Evolutionary conservation across 148 eudicot genomes (phyloP).

Genomic region (Agrostemma githago): DNA sequence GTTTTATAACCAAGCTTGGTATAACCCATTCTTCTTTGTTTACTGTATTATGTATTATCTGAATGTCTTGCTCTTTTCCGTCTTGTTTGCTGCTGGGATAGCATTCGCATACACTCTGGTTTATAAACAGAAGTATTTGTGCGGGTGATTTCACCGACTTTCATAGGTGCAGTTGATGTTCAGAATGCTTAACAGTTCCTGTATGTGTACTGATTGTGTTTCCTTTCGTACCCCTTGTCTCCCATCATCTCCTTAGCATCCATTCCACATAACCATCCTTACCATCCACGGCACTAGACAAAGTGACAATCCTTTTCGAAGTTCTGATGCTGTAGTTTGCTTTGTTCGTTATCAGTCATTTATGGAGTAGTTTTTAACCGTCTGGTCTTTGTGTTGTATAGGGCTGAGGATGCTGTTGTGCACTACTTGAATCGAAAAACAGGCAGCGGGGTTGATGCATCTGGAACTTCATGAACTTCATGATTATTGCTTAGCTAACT

Average conservation of each 20-base stretch:
- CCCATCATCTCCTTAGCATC: not conserved
- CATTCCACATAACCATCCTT: not conserved
- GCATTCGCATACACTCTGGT: not conserved
- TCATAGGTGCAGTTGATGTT: too few species aligned
- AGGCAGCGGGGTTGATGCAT: conserved; percentile 42
- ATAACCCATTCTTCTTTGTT: conserved; percentile 24
- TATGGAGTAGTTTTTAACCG: not conserved
- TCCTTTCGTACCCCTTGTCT: not conserved
- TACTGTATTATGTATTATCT: not conserved
- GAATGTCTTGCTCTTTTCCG: not conserved
- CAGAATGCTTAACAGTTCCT: not conserved
- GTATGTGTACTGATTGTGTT: not conserved
- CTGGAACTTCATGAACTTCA: conserved; percentile 47
- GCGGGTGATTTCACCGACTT: not conserved
- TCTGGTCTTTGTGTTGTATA: conserved; percentile 14
- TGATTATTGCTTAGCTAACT: not conserved
- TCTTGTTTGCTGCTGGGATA: not conserved
- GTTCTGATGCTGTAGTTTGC: not conserved
- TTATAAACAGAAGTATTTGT: not conserved
- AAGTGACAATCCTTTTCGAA: not conserved
- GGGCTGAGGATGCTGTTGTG: conserved; percentile 88
- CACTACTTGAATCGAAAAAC: conserved; percentile 83
- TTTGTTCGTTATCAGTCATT: not conserved
- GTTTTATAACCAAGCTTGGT: conserved; percentile 86
- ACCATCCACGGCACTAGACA: not conserved